Evolutionary conservation across 106 monocot genomes (phyloP).

Genomic region (Cymbidium sinense): DNA sequence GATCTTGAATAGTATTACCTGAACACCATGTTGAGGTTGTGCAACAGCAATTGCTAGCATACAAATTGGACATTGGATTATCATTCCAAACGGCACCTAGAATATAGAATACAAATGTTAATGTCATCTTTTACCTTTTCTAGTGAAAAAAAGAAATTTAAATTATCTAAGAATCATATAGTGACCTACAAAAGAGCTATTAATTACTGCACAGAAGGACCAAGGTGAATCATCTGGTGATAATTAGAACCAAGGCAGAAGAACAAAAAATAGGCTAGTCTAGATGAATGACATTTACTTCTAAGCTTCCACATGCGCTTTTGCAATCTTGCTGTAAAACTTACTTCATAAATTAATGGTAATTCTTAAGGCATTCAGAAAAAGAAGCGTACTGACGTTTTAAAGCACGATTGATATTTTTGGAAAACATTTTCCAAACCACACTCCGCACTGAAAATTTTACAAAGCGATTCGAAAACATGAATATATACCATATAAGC

Average conservation of each 20-base stretch:
- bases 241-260: not conserved
- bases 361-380: too few species aligned
- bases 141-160: not conserved
- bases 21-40: slow-evolving; percentile 82
- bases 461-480: not conserved
- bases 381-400: not conserved
- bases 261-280: not conserved
- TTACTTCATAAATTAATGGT: not conserved
- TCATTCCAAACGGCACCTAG: slow-evolving; percentile 77
- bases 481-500: not conserved
- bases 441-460: not conserved
- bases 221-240: not conserved
- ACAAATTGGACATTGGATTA: slow-evolving; percentile 70
- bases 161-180: not conserved
- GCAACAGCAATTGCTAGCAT: slow-evolving; percentile 78
- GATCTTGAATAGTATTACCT: slow-evolving; percentile 30
- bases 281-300: not conserved
- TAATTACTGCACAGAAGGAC: not conserved
- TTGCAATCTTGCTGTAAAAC: not conserved
- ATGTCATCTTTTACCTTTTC: not conserved
- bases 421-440: not conserved
- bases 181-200: not conserved
- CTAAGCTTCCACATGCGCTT: not conserved
- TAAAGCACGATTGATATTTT: not conserved
- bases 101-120: slow-evolving; percentile 5